phyloP scores from a whole-genome alignment of 352 stramenopile genomes.

The Phytophthora megakarya region DNA sequence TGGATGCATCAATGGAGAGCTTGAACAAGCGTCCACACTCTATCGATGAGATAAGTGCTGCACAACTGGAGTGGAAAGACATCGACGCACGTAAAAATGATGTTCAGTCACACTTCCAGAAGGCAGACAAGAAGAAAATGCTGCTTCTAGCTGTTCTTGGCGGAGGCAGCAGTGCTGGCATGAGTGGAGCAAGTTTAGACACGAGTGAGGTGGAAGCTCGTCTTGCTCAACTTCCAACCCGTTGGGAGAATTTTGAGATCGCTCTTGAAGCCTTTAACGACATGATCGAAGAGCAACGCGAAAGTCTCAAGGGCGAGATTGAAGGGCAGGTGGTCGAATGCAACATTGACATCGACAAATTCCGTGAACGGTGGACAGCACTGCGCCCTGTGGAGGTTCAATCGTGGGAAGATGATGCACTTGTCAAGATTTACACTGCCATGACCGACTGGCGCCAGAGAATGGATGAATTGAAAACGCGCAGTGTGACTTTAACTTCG shows the following conservation, averaged over 20 bases:
- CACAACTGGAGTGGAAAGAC: constrained; percentile 91
- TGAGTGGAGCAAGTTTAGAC: constrained; percentile 57
- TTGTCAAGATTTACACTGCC: constrained; percentile 81
- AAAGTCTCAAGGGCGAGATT: constrained; percentile 90
- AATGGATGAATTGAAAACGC: constrained; percentile 67
- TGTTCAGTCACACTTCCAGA: constrained; percentile 64
- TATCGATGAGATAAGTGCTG: constrained; percentile 92
- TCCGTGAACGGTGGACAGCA: constrained; percentile 87
- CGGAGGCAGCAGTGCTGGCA: constrained; percentile 34
- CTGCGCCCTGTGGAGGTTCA: constrained; percentile 86
- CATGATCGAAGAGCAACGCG: constrained; percentile 95
- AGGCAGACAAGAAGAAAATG: constrained; percentile 86
- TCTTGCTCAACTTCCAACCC: constrained; percentile 74
- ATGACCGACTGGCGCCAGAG: constrained; percentile 90
- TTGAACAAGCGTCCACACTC: constrained; percentile 89
- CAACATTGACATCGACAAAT: constrained; percentile 91
- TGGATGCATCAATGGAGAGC: constrained; percentile 88
- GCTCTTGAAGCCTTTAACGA: constrained; percentile 94
- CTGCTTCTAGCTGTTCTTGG: constrained; percentile 69
- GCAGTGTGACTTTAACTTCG: constrained; percentile 59
- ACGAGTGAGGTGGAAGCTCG: constrained; percentile 79
- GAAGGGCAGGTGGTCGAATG: constrained; percentile 89
- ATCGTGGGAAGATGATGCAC: constrained; percentile 70
- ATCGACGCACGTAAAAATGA: constrained; percentile 72
- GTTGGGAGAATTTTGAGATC: constrained; percentile 95